These are phyloP conservation scores for Aureobasidium vineae DNA, from an alignment of 2,329 filamentous ascomycete species.

Conservation along the genomic window DNA sequence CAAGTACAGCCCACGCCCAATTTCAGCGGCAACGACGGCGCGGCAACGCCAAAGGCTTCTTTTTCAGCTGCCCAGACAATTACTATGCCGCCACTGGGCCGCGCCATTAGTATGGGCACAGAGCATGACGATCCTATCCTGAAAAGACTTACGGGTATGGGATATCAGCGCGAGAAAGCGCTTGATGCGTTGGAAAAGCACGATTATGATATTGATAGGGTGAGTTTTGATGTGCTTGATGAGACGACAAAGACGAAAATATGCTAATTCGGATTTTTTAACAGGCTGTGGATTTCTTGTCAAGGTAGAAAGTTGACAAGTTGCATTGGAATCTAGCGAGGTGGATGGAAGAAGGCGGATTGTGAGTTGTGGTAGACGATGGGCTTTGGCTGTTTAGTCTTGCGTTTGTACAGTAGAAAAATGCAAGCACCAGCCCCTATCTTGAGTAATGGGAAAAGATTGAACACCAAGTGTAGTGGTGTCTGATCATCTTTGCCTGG, in stretches of 20 bases:
- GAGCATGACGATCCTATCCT: constrained; percentile 89
- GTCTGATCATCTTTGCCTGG: no score
- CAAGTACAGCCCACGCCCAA: not conserved
- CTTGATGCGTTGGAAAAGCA: constrained; percentile 84
- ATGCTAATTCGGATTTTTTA: not conserved
- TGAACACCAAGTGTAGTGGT: no score
- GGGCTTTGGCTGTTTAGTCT: no score
- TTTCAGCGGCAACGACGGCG: constrained; percentile 28
- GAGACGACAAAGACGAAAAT: no score
- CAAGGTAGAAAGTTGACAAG: constrained; percentile 23
- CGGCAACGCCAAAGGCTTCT: constrained; percentile 27
- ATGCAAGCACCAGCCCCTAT: no score
- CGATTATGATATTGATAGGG: constrained; percentile 94
- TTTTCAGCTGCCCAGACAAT: not conserved
- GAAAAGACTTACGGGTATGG: constrained; percentile 87
- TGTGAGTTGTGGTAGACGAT: not conserved
- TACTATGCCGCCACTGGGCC: constrained; percentile 53
- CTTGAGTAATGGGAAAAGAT: no score
- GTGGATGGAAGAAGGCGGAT: constrained; percentile 11
- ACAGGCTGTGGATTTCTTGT: constrained; percentile 29
- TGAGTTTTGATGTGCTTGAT: constrained; percentile 50
- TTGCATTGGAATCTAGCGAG: constrained; percentile 19
- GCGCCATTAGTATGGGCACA: constrained; percentile 69
- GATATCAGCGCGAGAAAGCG: constrained; percentile 71
- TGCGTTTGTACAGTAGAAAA: no score